Evolutionary conservation across 257 asterid genomes (phyloP), one percentile per base, ranked within the genome.

Genomic region (Capsicum rhomboideum): DNA sequence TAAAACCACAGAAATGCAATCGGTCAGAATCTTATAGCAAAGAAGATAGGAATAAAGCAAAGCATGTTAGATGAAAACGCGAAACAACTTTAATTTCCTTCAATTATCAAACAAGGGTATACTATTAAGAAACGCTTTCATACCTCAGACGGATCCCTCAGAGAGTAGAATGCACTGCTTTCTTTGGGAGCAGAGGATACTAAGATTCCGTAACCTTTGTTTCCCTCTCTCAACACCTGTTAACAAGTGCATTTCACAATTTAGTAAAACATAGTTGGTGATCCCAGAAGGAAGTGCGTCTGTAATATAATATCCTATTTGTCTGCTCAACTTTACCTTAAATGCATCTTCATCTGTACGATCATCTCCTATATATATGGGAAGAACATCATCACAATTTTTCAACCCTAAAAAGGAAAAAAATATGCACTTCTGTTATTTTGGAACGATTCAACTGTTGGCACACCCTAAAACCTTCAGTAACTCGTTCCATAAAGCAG

Each of bases 291-390:
- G 61, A 42, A 78, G 10, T 56, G 56, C 11, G n/a, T 46, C 34
- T 67, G 50, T 71, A 17, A 56, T 49, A n/a, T 28, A 77, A 23
- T 29, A 54, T 23, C 34, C 82, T 37, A n/a, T 78, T 50, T 26
- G 23, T 46, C 20, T 56, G 69, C 28, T 31, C 31, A 87, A 46
- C 34, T 26, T 83, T 89, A 92, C 99, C 99, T 94, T 96, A 83
- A 96, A 96, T 86, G 99, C 99, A 82, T 95, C 99, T 89, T 95
- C 99, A 78, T 95, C 99, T 2, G 99, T 95, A 37, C 99, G 95
- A 88, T 95, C 99, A 88, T 95, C 99, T 84, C 99, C 99, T 81
- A 94, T 89, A 66, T 95, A 95, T 87, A 95, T 93, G 40, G 99
- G 99, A 72, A 95, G 90, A 79, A 94, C 95, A 78, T 93, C 93